Base-by-base conservation (phyloP, 805 yeast genomes). In the Wickerhamomyces mucosus region DNA sequence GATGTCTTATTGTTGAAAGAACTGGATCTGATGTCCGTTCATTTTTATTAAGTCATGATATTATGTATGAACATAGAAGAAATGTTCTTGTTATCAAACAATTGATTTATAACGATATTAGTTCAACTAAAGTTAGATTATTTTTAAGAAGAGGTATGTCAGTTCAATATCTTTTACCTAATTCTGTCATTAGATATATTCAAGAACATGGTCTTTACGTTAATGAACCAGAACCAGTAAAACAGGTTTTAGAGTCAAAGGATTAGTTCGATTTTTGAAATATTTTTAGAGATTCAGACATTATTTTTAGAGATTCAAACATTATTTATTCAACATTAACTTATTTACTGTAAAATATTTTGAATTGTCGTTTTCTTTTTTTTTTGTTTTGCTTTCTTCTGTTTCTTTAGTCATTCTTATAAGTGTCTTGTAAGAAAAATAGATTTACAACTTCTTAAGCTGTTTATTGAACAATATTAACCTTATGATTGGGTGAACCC, bases 11-110 rank as follows among this genome's bases (percentile, higher is more conserved):
- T 30, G 96, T 92, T 15, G 98, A 92, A 63, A 69, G 98, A 45
- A 89, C 98, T 0, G 98, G 98, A 6, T 69, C 92, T 8, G 98
- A 92, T 58, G 98, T 92, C 32, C 72, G 98, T 48, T 76, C 86
- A 23, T 92, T 92, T 66, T 60, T 92, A 49, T 64, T 92, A 39
- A 76, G 92, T 32, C 98, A 92, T 59, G 98, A 92, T 55, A 81
- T 92, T 48, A 86, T 92, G 96, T 92, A 88, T 55, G 95, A 89
- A 59, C 96, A 92, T 53, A 69, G 96, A 33, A 71, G 89, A 46
- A 92, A 92, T 54, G 89, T 92, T 31, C 65, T 92, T 48, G 96
- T 89, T 26, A 89, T 92, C 55, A 92, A 88, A 53, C 98, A 92
- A 61, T 70, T 92, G 51, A 92, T 92, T 43, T 92, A 92, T 61